Evolutionary conservation across 2,329 filamentous ascomycete genomes (phyloP), one percentile per base, ranked within the genome.

Genomic region (Colletotrichum tropicale): DNA sequence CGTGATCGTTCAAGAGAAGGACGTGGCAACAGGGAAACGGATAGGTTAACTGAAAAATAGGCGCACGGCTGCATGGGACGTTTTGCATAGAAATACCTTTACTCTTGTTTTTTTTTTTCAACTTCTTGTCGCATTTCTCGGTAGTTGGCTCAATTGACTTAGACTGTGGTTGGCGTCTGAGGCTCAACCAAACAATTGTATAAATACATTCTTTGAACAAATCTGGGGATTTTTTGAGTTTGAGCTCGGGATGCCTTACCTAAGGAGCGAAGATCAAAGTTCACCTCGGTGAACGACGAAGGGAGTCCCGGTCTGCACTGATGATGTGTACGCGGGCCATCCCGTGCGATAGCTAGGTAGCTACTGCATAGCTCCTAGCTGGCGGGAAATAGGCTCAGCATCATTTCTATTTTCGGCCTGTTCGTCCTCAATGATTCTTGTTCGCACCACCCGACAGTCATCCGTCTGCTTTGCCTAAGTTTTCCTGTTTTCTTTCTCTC

Each of bases 41-140:
- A 74, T 34, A 76, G 74, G 74, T 65, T 76, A 48, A 76, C 74
- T 18, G 70, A 76, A 69, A 75, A 76, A 82, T 75, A 75, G 62
- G 78, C 56, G 66, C 43, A 55, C 43, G 43, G 38, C 62, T 30
- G 70, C 52, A 64, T 70, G 52, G 52, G 66, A 55, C 36, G 65
- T 66, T 61, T 76, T 71, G 71, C 74, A 74, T 75, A 76, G 28
- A 75, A 74, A 71, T 67, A 74, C 71, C 62, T 71, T 12, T 16
- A 26, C 26, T 21, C 34, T 65, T 55, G 15, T 56, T 64, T 34
- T 66, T 16, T 2, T 34, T 34, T 26, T 26, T 6, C 10, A 52
- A 52, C 38, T 52, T 34, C 38, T 52, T 34, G 79, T 10, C 83
- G 84, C n/a, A 77, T 77, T 8, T 21, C 76, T 81, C n/a, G 65